Percentiles rank a stretch among this genome's conserved stretches.
Evolutionary conservation across 2,329 filamentous ascomycete genomes (phyloP).

Genomic region (Pseudocercospora fuligena): DNA sequence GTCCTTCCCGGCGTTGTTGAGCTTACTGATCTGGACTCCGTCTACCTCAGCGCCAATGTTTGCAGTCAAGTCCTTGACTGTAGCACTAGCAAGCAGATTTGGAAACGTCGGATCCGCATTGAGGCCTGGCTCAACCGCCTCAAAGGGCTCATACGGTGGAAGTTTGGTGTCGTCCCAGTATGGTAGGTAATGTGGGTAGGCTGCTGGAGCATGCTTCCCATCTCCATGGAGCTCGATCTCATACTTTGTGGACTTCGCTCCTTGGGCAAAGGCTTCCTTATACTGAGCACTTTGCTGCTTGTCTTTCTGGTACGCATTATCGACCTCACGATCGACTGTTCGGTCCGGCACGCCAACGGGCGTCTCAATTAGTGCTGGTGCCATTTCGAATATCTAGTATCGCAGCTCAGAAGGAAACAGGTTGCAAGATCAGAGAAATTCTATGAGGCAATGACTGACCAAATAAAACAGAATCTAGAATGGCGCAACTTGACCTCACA

Average conservation of each 20-base stretch:
- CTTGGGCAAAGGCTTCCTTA: conserved; percentile 52
- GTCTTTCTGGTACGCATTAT: conserved; percentile 34
- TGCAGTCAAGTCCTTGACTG: conserved; percentile 67
- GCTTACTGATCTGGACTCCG: conserved; percentile 72
- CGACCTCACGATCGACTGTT: conserved; percentile 30
- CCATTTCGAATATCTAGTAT: conserved; percentile 40
- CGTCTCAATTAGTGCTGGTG: conserved; percentile 50
- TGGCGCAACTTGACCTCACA: conserved; percentile 17
- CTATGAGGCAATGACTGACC: not conserved
- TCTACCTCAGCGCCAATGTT: conserved; percentile 74
- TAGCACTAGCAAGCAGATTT: conserved; percentile 65
- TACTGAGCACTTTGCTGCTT: conserved; percentile 36
- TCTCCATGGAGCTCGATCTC: conserved; percentile 60
- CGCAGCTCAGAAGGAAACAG: conserved; percentile 3
- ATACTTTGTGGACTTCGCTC: conserved; percentile 50
- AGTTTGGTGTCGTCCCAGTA: conserved; percentile 52
- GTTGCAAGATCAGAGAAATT: not conserved
- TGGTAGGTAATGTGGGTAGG: conserved; percentile 62
- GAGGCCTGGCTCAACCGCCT: conserved; percentile 76
- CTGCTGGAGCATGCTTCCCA: conserved; percentile 58
- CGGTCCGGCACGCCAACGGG: conserved; percentile 27
- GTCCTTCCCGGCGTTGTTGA: conserved; percentile 72
- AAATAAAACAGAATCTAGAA: conserved; percentile 8
- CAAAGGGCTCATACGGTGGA: conserved; percentile 69
- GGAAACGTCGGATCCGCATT: conserved; percentile 72